These are phyloP conservation scores for Mycena rosella DNA, from an alignment of 768 basidiomycete genomes.

Conservation along the genomic window DNA sequence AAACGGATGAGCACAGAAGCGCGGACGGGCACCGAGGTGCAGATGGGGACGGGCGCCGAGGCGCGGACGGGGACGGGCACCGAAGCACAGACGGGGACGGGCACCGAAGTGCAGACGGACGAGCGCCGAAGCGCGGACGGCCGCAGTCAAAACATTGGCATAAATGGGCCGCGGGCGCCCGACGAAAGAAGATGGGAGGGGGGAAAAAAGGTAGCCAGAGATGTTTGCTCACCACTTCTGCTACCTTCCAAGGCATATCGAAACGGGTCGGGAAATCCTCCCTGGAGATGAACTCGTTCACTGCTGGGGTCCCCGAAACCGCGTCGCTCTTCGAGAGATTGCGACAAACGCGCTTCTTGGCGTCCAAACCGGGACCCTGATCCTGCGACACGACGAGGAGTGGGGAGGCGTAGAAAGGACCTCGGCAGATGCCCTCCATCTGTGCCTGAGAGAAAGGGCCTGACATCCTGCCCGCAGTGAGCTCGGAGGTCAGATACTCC, in stretches of 20 bases:
- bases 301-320: background rate
- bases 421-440: slow-evolving; percentile 39
- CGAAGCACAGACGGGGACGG: too few relatives aligned
- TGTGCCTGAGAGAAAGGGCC: slow-evolving; percentile 40
- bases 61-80: too few relatives aligned
- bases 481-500: slow-evolving; percentile 34
- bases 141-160: background rate
- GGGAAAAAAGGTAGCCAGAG: background rate
- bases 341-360: slow-evolving; percentile 36
- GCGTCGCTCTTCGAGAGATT: slow-evolving; percentile 36
- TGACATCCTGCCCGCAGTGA: slow-evolving; percentile 24
- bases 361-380: slow-evolving; percentile 28
- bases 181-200: background rate
- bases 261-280: slow-evolving; percentile 34
- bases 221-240: slow-evolving; percentile 32
- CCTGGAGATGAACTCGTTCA: slow-evolving; percentile 36
- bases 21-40: too few relatives aligned
- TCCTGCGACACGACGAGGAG: slow-evolving; percentile 32
- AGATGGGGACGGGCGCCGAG: too few relatives aligned
- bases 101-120: too few relatives aligned
- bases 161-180: background rate
- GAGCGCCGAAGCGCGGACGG: too few relatives aligned
- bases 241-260: slow-evolving; percentile 17
- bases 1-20: too few relatives aligned
- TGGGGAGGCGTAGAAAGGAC: slow-evolving; percentile 47